Conservation (phyloP, 2,329 filamentous ascomycete species). For the Aureobasidium subglaciale region DNA sequence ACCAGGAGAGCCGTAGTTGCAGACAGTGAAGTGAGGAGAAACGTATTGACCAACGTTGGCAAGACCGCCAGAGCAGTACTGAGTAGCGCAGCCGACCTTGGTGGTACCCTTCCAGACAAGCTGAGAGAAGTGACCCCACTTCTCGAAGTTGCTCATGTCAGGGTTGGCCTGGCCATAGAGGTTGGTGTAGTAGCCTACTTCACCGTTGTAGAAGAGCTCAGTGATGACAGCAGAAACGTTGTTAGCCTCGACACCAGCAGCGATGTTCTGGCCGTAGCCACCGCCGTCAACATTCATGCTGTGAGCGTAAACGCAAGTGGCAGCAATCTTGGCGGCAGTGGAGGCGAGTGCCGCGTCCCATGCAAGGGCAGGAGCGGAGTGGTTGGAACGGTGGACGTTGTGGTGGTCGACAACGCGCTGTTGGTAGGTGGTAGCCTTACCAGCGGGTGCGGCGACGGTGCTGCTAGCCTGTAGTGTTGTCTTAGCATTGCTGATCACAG, state of each 20-base stretch:
- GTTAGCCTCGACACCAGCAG: conserved; percentile 52
- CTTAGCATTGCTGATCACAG: conserved; percentile 3
- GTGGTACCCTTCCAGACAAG: conserved; percentile 61
- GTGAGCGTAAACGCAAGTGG: conserved; percentile 65
- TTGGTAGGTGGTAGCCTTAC: conserved; percentile 24
- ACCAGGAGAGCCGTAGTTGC: conserved; percentile 77
- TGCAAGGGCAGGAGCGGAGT: conserved; percentile 57
- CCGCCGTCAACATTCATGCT: conserved; percentile 57
- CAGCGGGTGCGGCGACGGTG: conserved; percentile 12
- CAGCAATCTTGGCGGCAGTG: conserved; percentile 58
- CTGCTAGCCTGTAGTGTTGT: not conserved
- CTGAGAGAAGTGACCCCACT: conserved; percentile 71
- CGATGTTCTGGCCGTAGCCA: conserved; percentile 88
- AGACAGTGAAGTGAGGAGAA: conserved; percentile 68
- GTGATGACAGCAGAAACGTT: conserved; percentile 63
- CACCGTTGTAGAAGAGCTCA: conserved; percentile 83
- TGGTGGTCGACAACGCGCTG: conserved; percentile 59
- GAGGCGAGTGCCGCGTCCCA: conserved; percentile 61
- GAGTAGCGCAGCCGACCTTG: conserved; percentile 56
- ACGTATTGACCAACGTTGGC: conserved; percentile 35
- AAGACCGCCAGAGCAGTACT: conserved; percentile 50
- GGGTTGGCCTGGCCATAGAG: conserved; percentile 56
- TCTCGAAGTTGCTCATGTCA: conserved; percentile 54
- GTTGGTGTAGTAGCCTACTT: conserved; percentile 51
- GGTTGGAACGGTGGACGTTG: conserved; percentile 80